Base-by-base conservation (phyloP, 331 rosid genomes). In the Phaseolus coccineus region DNA sequence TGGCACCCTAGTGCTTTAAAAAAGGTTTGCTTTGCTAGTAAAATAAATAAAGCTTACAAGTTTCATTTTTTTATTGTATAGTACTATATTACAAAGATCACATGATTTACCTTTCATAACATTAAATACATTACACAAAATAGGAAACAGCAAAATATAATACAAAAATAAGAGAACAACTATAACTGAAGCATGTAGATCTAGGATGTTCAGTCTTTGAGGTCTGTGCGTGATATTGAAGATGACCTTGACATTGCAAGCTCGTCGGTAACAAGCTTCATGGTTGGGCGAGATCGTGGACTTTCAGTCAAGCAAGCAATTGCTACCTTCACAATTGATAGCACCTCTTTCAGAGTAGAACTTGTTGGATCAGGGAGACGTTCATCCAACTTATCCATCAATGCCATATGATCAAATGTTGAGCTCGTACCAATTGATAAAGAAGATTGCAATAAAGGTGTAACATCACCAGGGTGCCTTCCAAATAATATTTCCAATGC, bases 261-360 rank as follows among this genome's bases (percentile, higher is more conserved):
- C 8, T 73, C 77, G 24, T 73, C 55, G 14, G 4, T 37, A 6
- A 55, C 77, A 0, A 35, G 39, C 46, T 73, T 35, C 77, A 73
- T 73, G 66, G 66, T 73, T 12, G 77, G 77, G 14, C 77, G 77
- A 19, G 50, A 71, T 35, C 65, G 13, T 87, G 77, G 53, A 3
- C 9, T 73, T 13, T 73, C 66, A 35, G 10, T 73, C 53, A 73
- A 37, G 14, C 77, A 84, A 12, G 76, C 4, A 25, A 71, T 35
- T 27, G 77, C 66, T 6, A 27, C 27, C 71, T 24, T 87, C 15
- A 31, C 28, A 14, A 81, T 35, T 8, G 22, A 70, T 0, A 15
- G 11, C 35, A 81, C 27, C 24, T 84, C 79, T 0, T 10, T 4
- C 2, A 15, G 62, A 48, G n/a, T 24, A 76, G 27, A 7, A 10